phyloP scores from a whole-genome alignment of 352 stramenopile genomes.

The Phytopythium ostracodes region DNA sequence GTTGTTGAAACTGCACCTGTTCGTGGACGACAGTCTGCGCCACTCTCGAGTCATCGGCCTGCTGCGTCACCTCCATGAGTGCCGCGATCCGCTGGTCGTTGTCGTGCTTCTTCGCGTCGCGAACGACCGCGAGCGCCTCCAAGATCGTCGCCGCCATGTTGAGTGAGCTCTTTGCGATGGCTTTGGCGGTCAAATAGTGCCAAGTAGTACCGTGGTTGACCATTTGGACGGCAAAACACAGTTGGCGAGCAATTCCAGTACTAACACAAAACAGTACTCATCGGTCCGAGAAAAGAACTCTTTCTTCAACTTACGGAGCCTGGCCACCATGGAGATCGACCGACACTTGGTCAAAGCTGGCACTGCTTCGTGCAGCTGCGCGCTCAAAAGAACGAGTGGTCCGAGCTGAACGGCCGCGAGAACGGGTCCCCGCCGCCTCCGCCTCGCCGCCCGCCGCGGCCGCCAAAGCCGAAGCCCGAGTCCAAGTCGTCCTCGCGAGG shows the following conservation, averaged over 20 bases:
- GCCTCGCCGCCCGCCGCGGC: conserved; percentile 14
- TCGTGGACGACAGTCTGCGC: not conserved
- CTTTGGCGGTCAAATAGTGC: not conserved
- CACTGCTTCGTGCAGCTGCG: not conserved
- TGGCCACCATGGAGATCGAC: not conserved
- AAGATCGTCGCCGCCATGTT: not conserved
- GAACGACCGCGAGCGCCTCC: not conserved
- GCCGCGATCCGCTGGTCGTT: not conserved
- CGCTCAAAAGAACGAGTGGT: conserved; percentile 65
- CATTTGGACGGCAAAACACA: not conserved
- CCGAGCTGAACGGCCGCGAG: conserved; percentile 53
- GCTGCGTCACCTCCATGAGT: not conserved
- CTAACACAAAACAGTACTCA: too few species aligned
- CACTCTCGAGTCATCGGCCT: not conserved
- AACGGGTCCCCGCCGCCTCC: conserved; percentile 27
- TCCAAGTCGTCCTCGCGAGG: conserved; percentile 60
- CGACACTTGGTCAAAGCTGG: not conserved
- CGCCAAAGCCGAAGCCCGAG: conserved; percentile 34
- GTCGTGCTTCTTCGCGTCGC: not conserved
- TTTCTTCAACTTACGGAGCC: not conserved
- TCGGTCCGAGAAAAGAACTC: too few species aligned
- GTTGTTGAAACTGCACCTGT: not conserved
- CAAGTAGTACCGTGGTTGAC: not conserved
- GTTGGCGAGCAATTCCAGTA: not conserved
- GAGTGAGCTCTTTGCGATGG: not conserved